phyloP scores from a whole-genome alignment of 176 grass and related monocot genomes.

The Bonia amplexicaulis region DNA sequence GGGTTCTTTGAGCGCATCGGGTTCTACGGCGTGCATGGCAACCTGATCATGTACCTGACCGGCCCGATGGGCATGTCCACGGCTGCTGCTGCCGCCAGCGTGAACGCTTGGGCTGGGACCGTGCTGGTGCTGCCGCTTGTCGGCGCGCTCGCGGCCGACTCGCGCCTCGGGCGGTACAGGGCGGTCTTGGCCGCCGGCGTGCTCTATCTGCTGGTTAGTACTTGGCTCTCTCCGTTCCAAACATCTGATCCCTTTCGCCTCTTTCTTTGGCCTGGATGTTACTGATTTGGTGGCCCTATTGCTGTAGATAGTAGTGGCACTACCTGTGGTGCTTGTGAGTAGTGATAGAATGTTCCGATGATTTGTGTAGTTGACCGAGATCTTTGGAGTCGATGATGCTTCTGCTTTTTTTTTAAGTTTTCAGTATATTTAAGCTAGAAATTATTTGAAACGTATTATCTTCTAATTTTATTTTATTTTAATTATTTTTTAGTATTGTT shows the following conservation, averaged over 20 bases:
- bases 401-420: too few species aligned
- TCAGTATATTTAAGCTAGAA: too few species aligned
- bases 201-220: conserved; percentile 47
- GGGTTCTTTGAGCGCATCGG: conserved; percentile 61
- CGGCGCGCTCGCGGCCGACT: conserved; percentile 58
- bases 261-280: neutral
- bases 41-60: conserved; percentile 75
- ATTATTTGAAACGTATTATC: too few species aligned
- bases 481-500: too few species aligned
- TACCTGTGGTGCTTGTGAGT: too few species aligned
- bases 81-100: conserved; percentile 31
- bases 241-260: neutral
- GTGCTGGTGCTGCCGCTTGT: conserved; percentile 47
- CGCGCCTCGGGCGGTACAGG: conserved; percentile 42
- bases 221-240: neutral
- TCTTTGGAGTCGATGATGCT: too few species aligned
- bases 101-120: conserved; percentile 48
- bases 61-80: conserved; percentile 51
- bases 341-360: too few species aligned
- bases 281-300: neutral
- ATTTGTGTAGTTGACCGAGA: too few species aligned
- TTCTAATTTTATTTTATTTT: too few species aligned
- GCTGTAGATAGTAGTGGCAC: neutral
- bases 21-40: conserved; percentile 49
- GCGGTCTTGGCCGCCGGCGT: conserved; percentile 38